A percentile compares a stretch with the other conserved stretches of the same genome.
Evolutionary conservation across 1,284 basidiomycete species (phyloP).

Genomic region (Sanghuangporus weigelae): DNA sequence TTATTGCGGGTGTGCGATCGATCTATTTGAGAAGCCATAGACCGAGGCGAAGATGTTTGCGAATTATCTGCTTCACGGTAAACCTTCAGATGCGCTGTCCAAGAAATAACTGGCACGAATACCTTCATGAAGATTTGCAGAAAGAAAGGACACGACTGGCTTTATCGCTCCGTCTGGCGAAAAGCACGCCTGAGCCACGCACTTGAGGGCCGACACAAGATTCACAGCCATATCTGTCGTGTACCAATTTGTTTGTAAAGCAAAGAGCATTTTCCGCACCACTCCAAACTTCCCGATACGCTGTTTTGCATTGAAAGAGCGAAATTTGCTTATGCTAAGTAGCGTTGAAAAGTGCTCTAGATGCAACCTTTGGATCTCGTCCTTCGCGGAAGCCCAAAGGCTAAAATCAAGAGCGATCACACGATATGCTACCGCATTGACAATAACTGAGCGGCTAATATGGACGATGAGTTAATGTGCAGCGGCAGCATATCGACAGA

Average conservation of each 20-base stretch:
- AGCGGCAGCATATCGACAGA: constrained; percentile 17
- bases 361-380: constrained; percentile 71
- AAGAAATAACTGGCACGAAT: constrained; percentile 24
- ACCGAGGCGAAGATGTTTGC: constrained; percentile 45
- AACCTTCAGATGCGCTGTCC: constrained; percentile 7
- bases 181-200: constrained; percentile 56
- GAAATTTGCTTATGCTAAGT: constrained; percentile 65
- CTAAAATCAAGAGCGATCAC: constrained; percentile 86
- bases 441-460: constrained; percentile 69
- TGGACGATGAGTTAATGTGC: not conserved
- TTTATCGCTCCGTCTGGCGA: constrained; percentile 73
- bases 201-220: constrained; percentile 55
- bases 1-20: constrained; percentile 43
- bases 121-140: constrained; percentile 78
- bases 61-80: constrained; percentile 23
- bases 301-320: constrained; percentile 67
- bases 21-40: constrained; percentile 50
- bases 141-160: constrained; percentile 80
- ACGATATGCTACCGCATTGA: constrained; percentile 79
- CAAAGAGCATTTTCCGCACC: constrained; percentile 76
- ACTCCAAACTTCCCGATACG: constrained; percentile 67
- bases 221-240: constrained; percentile 45
- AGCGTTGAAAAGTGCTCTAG: constrained; percentile 79
- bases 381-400: constrained; percentile 73
- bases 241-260: constrained; percentile 75